These are phyloP conservation scores for Ophidiomyces ophidiicola DNA, from an alignment of 2,329 filamentous ascomycete species.

Conservation along the genomic window DNA sequence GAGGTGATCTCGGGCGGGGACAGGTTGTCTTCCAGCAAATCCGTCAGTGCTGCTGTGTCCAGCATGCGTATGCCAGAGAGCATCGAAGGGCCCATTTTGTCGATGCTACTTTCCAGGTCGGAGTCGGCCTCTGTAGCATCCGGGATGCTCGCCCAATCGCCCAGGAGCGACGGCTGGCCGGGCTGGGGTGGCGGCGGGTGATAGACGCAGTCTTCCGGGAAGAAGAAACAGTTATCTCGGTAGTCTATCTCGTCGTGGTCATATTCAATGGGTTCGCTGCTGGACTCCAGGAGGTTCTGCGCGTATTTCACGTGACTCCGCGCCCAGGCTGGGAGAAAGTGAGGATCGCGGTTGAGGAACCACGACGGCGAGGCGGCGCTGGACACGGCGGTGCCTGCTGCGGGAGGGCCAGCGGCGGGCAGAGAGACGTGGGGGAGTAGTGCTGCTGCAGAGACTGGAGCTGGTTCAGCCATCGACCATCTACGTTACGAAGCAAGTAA, in stretches of 20 bases:
- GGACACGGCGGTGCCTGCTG: not conserved
- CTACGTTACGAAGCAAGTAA: not conserved
- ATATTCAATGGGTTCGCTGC: slow-evolving; percentile 33
- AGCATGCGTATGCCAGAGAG: slow-evolving; percentile 35
- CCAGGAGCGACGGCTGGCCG: not conserved
- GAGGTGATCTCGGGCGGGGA: slow-evolving; percentile 35
- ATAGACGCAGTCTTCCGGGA: slow-evolving; percentile 34
- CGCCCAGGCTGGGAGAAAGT: slow-evolving; percentile 30
- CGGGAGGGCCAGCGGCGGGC: slow-evolving; percentile 3
- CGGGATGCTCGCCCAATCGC: slow-evolving; percentile 10
- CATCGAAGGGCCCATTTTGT: slow-evolving; percentile 30
- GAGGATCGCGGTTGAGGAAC: slow-evolving; percentile 12
- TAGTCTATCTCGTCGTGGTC: slow-evolving; percentile 33
- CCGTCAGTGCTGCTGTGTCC: slow-evolving; percentile 31
- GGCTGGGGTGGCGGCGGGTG: slow-evolving; percentile 20
- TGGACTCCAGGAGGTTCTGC: slow-evolving; percentile 30
- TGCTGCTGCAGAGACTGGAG: slow-evolving; percentile 4
- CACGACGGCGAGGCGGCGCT: not conserved
- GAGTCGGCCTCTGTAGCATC: slow-evolving; percentile 18
- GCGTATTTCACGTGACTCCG: slow-evolving; percentile 29
- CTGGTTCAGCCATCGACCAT: slow-evolving; percentile 12
- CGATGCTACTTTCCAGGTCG: slow-evolving; percentile 19
- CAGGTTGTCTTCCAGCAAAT: slow-evolving; percentile 33
- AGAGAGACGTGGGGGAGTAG: no score
- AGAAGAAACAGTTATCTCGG: slow-evolving; percentile 34